Base-by-base conservation (phyloP, 1,284 basidiomycete species). In the Clitocybe nebularis region DNA sequence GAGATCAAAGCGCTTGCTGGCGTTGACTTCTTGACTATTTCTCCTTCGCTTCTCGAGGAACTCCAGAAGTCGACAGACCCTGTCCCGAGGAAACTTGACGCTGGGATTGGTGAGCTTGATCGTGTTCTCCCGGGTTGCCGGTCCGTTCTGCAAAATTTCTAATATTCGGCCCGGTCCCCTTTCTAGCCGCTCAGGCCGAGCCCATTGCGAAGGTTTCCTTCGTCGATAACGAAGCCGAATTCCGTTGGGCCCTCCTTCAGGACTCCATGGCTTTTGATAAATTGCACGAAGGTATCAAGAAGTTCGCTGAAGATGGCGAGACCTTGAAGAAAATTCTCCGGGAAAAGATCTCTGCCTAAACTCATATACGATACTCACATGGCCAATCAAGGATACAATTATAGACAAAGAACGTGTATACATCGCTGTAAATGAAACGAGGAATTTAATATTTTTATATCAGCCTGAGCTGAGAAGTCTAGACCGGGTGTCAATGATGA, bases 181-280 rank as follows among this genome's bases (percentile, higher is more conserved):
- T 22, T 43, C 45, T 53, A 79, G 83, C 77, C 41, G 69, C 75
- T 30, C 60, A 77, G 57, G 74, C 72, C 41, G 75, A 82, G 46
- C 72, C 77, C 32, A 77, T 90, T 50, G 57, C 78, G 42, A 99
- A 96, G 74, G 88, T 93, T 45, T 73, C 82, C 32, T 98, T 66
- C 77, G 66, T 99, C 62, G 79, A 97, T 75, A 81, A 98, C 74
- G 91, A 99, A 77, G 71, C 93, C 50, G 89, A 91, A 61, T 99
- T 99, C 87, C 84, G 91, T 55, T 96, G 93, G 92, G 62, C 78
- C 10, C 84, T 99, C 41, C 81, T 96, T 61, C 79, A 90, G 59
- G 93, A 97, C 66, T 69, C 77, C 63, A 96, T 96, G 93, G 93
- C 93, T 9, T 93, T 91, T 60, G 93, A 95, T 68, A 96, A 97